A percentile compares a stretch with the other conserved stretches of the same genome.
Evolutionary conservation across 768 basidiomycete genomes (phyloP).

Genomic region (Collybia mongolica): DNA sequence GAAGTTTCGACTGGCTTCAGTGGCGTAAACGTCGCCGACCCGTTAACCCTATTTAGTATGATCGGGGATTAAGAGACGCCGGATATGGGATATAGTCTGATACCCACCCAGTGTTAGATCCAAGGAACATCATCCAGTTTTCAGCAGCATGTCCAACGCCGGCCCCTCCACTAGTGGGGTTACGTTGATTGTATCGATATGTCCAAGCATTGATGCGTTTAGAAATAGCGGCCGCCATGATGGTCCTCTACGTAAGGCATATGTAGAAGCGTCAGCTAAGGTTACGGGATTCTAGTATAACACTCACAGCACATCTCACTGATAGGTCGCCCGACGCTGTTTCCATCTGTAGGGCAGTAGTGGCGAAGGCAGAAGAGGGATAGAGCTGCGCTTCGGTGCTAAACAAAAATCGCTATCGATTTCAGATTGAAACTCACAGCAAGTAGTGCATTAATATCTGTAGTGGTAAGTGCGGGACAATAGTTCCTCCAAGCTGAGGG

Average conservation of each 20-base stretch:
- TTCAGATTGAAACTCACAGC: conserved; percentile 15
- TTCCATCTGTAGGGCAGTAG: conserved; percentile 37
- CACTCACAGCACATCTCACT: conserved; percentile 53
- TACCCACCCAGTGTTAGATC: conserved; percentile 59
- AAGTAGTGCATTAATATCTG: conserved; percentile 36
- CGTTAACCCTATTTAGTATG: conserved; percentile 12
- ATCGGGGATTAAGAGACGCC: background rate
- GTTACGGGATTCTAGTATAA: background rate
- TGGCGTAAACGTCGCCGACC: conserved; percentile 8
- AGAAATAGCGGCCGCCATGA: conserved; percentile 43
- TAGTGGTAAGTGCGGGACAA: conserved; percentile 43
- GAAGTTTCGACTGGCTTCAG: conserved; percentile 26
- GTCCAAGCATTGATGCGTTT: conserved; percentile 39
- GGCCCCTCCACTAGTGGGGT: conserved; percentile 36
- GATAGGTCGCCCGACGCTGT: conserved; percentile 48
- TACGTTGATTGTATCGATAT: conserved; percentile 59
- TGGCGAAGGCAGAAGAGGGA: conserved; percentile 41
- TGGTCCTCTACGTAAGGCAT: conserved; percentile 31
- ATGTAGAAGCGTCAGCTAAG: background rate
- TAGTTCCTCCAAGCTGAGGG: conserved; percentile 32
- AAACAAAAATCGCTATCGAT: background rate
- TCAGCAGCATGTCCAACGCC: conserved; percentile 53
- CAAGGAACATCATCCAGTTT: conserved; percentile 70
- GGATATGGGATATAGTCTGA: background rate
- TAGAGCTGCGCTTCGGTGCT: conserved; percentile 30